Percentiles rank a stretch among this genome's conserved stretches.
phyloP scores from a whole-genome alignment of 306 rosid species.

The Vicia sativa region DNA sequence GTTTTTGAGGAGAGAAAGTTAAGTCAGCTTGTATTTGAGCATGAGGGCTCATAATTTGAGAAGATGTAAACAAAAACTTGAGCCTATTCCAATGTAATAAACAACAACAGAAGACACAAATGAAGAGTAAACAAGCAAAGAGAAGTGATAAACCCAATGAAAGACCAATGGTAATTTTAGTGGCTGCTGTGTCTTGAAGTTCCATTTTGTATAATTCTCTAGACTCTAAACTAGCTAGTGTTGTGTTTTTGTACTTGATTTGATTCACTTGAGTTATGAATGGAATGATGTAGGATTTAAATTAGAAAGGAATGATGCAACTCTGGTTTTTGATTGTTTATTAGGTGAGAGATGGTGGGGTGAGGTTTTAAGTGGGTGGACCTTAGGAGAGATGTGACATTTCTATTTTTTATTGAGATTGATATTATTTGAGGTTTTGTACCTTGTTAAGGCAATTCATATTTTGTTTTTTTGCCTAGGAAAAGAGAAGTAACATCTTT shows the following conservation, averaged over 20 bases:
- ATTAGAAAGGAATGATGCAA: conserved; percentile 11
- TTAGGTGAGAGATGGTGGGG: conserved; percentile 42
- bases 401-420: conserved; percentile 35
- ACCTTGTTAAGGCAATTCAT: background rate
- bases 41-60: conserved; percentile 10
- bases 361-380: conserved; percentile 35
- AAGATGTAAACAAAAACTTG: conserved; percentile 36
- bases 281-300: conserved; percentile 29
- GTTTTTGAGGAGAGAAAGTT: conserved; percentile 42
- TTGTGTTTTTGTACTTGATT: background rate
- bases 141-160: conserved; percentile 67
- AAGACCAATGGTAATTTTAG: conserved; percentile 47
- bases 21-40: conserved; percentile 36
- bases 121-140: conserved; percentile 43
- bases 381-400: conserved; percentile 33
- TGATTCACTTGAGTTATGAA: conserved; percentile 10
- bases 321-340: conserved; percentile 6
- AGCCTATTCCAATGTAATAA: conserved; percentile 66
- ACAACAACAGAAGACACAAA: conserved; percentile 56
- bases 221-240: conserved; percentile 8
- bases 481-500: background rate
- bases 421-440: conserved; percentile 12
- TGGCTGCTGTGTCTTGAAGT: conserved; percentile 39
- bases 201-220: conserved; percentile 43
- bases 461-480: background rate